Evolutionary conservation across 2,329 filamentous ascomycete species (phyloP), one percentile per base, ranked within the genome.

Genomic region (Exophiala oligosperma): DNA sequence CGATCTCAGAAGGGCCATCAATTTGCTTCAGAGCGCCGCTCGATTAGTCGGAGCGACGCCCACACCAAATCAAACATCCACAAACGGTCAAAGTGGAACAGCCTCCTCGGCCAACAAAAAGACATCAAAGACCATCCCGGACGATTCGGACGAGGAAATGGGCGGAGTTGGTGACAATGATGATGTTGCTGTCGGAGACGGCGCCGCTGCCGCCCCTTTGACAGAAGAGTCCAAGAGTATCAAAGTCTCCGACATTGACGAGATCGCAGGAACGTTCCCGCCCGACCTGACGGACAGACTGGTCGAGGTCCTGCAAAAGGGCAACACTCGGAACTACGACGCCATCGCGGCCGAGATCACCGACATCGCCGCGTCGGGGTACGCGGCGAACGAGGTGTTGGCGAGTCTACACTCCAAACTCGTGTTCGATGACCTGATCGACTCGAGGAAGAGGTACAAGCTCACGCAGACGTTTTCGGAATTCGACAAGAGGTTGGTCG

Each of bases 231-330:
- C 8, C 75, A 79, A 49, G 64, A 67, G 6, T 67, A 85, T 97
- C 48, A 93, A 92, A 0, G 82, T 92, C 38, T 85, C 84, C 67
- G 90, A 85, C 52, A 85, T 99, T 48, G 91, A 97, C 71, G 94
- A 99, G 68, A 99, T 99, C 71, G 93, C 94, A 0, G 94, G 95
- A 55, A 91, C 97, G 2, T 92, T 99, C 65, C 94, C 95, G 0
- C 82, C 87, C 12, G 67, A 72, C 9, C 90, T 91, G 1, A 85
- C 99, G 50, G 82, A 89, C 55, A 75, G 74, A 7, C 80, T 99
- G 14, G 78, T 91, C 11, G 76, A 44, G 21, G 49, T 60, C 7
- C 56, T 67, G 2, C 84, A 59, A 89, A 91, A 17, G 89, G 97
- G 77, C 88, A 90, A 66, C 90, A 91, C 3, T 83, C 79, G 64